These are phyloP conservation scores for Mucor racemosus DNA, from an alignment of 371 early-diverging fungal genomes.

Conservation along the genomic window DNA sequence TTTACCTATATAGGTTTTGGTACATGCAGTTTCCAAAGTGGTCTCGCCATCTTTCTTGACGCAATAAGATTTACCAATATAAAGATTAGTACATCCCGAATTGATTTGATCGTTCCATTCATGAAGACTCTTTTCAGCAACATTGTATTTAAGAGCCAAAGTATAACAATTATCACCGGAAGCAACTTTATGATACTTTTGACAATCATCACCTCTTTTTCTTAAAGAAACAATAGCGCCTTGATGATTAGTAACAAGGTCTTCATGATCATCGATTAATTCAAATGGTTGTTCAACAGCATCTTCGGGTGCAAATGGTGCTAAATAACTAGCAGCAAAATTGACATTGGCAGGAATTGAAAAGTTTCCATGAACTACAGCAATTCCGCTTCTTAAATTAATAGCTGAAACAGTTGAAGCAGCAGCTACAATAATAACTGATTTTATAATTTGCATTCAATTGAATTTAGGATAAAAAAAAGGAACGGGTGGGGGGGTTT, in stretches of 20 bases:
- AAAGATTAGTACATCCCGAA: slow-evolving; percentile 39
- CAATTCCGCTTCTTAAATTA: slow-evolving; percentile 3
- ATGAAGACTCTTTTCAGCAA: slow-evolving; percentile 29
- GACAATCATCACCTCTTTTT: slow-evolving; percentile 30
- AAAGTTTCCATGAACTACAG: slow-evolving; percentile 12
- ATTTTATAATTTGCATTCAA: slow-evolving; percentile 6
- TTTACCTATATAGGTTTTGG: slow-evolving; percentile 19
- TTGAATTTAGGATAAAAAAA: too few relatives aligned
- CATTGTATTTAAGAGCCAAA: slow-evolving; percentile 35
- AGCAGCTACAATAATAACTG: slow-evolving; percentile 15
- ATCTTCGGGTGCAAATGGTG: slow-evolving; percentile 36
- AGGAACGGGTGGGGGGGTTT: neutral
- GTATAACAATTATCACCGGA: slow-evolving; percentile 41
- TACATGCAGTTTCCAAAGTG: slow-evolving; percentile 13
- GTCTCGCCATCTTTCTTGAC: slow-evolving; percentile 23
- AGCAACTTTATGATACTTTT: slow-evolving; percentile 33
- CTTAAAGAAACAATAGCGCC: slow-evolving; percentile 17
- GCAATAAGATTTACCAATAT: slow-evolving; percentile 48
- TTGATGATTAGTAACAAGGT: slow-evolving; percentile 23
- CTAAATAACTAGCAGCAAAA: slow-evolving; percentile 28
- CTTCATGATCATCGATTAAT: slow-evolving; percentile 38
- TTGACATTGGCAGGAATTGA: neutral
- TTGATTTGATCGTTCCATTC: slow-evolving; percentile 45
- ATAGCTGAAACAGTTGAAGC: slow-evolving; percentile 8
- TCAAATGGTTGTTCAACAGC: slow-evolving; percentile 35